Base-by-base conservation (phyloP, 306 rosid species). In the Inga leiocalycina region DNA sequence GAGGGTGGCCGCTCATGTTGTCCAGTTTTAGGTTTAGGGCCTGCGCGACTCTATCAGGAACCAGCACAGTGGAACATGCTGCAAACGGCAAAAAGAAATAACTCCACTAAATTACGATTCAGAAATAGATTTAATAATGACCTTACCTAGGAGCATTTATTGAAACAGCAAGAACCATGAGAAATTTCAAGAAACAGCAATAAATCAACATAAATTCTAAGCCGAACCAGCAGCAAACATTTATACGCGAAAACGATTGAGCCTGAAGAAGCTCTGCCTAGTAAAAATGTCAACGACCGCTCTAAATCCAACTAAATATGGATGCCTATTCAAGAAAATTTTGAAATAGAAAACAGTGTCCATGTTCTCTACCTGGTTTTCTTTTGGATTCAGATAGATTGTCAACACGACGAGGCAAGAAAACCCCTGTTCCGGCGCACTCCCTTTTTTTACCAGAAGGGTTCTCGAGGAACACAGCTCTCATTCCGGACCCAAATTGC, bases 381-480 rank as follows among this genome's bases (percentile, higher is more conserved):
- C 67, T 86, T 1, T 89, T 78, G 1, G 86, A 6, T 48, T 89
- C 88, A 8, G 83, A 30, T 1, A 79, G 76, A 5, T 16, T 17
- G 4, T 85, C 88, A 35, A 67, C 76, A 75, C 73, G 84, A n/a
- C 96, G 92, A 39, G 99, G 99, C 68, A 95, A 78, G 71, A 95
- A 95, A 6, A 95, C 99, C 4, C 99, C 99, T 1, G 99, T 95
- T 4, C 99, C 99, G 2, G 87, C 64, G 27, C 92, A 87, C 71
- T 86, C 96, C 66, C 84, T 88, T 75, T 84, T 86, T 0, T 71
- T 71, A 11, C 67, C 88, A 2, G 27, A 73, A 11, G 82, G 81
- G 24, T 78, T 81, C 8, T 84, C 90, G 0, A 84, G 84, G 35
- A 90, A 90, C 32, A 81, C 88, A 6, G 91, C 85, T 44, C 92